Base-by-base conservation (phyloP, 2,329 filamentous ascomycete species). In the Fusarium torulosum region DNA sequence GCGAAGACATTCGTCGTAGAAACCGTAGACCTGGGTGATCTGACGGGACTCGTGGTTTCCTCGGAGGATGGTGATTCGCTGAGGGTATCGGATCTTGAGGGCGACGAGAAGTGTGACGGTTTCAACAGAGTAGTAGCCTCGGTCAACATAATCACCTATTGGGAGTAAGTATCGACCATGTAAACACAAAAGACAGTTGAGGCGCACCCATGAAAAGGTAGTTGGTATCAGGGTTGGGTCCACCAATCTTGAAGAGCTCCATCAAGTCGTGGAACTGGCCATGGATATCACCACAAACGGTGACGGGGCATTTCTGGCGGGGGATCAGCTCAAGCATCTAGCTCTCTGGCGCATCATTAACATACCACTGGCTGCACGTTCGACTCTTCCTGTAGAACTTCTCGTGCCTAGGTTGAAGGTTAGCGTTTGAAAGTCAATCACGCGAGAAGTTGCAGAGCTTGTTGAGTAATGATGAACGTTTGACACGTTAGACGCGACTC, bases 231-330 rank as follows among this genome's bases (percentile, higher is more conserved):
- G 96, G 96, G 78, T 97, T 97, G 63, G 94, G 94, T 54, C 96
- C 96, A 73, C 96, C 96, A 80, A 99, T 98, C 84, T 97, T 96
- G 88, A 99, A 99, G 53, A 99, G 89, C 83, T 99, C 96, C 94
- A 99, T 98, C 80, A 99, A 83, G 78, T 99, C 96, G 81, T 98
- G 95, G 80, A 98, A 98, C 82, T 99, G 96, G 72, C 96, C 96
- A 81, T 99, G 96, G 79, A 99, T 99, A 82, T 99, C 96, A 79
- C 96, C 96, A 80, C 96, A 98, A 66, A 99, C 96, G 57, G 96
- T 99, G 72, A 98, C 96, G 43, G 96, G 96, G 80, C 95, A 98
- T 95, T 97, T 97, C 91, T 94, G 69, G 61, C 45, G 35, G 59
- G n/a, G 27, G 33, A 73, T 78, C 72, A 80, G 78, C 63, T 70